Evolutionary conservation across 129 eudicot species (phyloP).

Genomic region (Deinandra increscens): DNA sequence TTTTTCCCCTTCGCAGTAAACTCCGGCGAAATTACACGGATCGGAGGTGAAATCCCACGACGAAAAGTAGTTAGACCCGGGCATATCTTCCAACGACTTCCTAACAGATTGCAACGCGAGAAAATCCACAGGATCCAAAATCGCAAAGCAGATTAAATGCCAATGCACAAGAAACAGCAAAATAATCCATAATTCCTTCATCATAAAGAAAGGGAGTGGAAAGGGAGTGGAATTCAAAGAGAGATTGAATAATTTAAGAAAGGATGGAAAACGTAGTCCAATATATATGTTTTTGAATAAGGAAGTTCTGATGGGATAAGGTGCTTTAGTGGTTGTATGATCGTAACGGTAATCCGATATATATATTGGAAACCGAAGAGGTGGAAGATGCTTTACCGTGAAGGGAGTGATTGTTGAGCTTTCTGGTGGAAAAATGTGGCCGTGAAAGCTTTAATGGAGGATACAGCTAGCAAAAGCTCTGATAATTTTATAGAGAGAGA

Average conservation of each 20-base stretch:
- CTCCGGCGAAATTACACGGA: conserved; percentile 81
- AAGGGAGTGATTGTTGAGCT: conserved; percentile 34
- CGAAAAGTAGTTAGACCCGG: conserved; percentile 66
- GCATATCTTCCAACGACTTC: conserved; percentile 60
- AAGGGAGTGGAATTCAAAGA: no score
- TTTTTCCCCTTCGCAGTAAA: conserved; percentile 55
- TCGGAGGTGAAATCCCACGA: conserved; percentile 93
- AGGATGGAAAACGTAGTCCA: conserved; percentile 15
- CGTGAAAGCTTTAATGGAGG: conserved; percentile 60
- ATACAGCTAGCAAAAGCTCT: conserved; percentile 33
- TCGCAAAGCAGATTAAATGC: conserved; percentile 11
- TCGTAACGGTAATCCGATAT: background rate
- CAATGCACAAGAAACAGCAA: background rate
- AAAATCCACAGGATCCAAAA: conserved; percentile 76
- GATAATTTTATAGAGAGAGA: conserved; percentile 15
- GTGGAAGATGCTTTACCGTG: conserved; percentile 35
- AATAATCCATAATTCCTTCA: background rate
- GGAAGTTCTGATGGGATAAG: no score
- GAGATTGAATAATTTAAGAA: background rate
- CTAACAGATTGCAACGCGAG: conserved; percentile 63
- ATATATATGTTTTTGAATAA: background rate
- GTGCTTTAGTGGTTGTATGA: no score
- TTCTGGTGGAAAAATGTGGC: conserved; percentile 40
- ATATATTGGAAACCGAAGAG: conserved; percentile 2
- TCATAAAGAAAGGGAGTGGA: no score